Evolutionary conservation across 768 basidiomycete genomes (phyloP).

Genomic region (Leccinum variicolor): DNA sequence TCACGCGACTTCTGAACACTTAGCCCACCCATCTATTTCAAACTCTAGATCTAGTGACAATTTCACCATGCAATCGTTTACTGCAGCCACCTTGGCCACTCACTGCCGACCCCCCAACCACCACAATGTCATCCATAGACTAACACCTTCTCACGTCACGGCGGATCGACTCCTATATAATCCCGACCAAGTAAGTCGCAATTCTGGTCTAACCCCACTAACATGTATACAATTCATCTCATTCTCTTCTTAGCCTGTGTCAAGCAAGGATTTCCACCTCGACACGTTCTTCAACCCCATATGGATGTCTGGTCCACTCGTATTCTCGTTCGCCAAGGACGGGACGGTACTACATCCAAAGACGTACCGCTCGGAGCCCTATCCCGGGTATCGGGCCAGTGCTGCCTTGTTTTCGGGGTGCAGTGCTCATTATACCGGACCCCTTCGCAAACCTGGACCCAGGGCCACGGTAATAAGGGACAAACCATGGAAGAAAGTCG

Average conservation of each 20-base stretch:
- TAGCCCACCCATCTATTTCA: background rate
- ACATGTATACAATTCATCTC: background rate
- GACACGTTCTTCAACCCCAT: constrained; percentile 42
- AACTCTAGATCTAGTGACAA: background rate
- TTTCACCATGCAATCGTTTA: background rate
- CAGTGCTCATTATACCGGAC: background rate
- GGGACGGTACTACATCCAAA: constrained; percentile 14
- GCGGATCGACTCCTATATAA: background rate
- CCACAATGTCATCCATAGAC: background rate
- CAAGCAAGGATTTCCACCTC: constrained; percentile 43
- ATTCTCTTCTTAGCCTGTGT: background rate
- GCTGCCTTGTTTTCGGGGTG: background rate
- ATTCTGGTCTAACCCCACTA: background rate
- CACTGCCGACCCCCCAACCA: background rate
- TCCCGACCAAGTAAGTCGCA: background rate
- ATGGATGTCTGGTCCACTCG: constrained; percentile 31
- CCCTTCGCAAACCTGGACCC: background rate
- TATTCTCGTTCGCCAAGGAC: constrained; percentile 20
- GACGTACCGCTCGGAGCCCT: background rate
- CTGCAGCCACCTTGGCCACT: background rate
- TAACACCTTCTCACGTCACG: background rate
- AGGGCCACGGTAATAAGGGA: background rate
- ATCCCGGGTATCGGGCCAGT: background rate
- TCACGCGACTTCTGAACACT: background rate
- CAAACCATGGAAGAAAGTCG: constrained; percentile 30